A percentile compares a stretch with the other conserved stretches of the same genome.
phyloP scores from a whole-genome alignment of 176 grass and related monocot genomes.

The Echinochloa phyllopogon region DNA sequence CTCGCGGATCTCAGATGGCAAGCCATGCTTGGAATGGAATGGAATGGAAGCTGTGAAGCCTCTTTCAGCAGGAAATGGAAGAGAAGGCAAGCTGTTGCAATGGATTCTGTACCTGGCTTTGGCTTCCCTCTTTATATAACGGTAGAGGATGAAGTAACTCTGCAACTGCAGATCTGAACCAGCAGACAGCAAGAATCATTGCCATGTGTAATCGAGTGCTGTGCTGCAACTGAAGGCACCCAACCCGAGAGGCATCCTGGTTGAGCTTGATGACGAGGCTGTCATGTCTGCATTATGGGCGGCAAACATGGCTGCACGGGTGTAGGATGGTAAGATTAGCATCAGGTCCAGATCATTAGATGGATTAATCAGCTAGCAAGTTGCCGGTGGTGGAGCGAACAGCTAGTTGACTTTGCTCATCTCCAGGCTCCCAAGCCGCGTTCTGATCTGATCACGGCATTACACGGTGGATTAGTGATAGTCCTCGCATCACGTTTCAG shows the following conservation, averaged over 20 bases:
- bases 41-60: neutral
- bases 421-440: neutral
- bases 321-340: neutral
- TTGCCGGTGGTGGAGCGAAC: neutral
- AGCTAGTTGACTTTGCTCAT: constrained; percentile 21
- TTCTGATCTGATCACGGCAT: neutral
- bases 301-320: neutral
- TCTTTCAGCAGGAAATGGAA: neutral
- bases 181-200: constrained; percentile 26
- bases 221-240: neutral
- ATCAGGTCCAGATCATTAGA: neutral
- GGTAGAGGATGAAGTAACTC: neutral
- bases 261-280: neutral
- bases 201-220: neutral
- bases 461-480: neutral
- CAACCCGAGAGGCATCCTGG: neutral
- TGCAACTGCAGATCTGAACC: neutral
- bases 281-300: neutral
- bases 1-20: constrained; percentile 38
- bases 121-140: neutral
- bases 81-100: neutral
- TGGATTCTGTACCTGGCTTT: neutral
- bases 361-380: neutral
- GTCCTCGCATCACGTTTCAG: neutral
- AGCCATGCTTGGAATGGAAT: constrained; percentile 33